These are phyloP conservation scores for Mycena leptocephala DNA, from an alignment of 768 basidiomycete genomes.

Conservation along the genomic window DNA sequence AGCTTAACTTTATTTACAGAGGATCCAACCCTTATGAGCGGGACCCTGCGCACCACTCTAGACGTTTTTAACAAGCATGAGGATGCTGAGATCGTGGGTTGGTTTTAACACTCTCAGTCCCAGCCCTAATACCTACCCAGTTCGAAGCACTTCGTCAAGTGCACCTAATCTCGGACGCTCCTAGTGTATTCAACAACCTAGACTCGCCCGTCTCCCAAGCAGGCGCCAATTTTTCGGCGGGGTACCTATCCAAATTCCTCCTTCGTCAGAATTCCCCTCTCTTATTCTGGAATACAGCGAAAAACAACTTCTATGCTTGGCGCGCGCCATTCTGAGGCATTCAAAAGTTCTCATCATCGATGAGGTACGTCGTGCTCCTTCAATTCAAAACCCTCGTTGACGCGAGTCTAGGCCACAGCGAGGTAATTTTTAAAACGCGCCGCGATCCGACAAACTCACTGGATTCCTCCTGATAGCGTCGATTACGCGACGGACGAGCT, in stretches of 20 bases:
- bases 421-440: constrained; percentile 53
- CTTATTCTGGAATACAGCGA: constrained; percentile 56
- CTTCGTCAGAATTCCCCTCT: background rate
- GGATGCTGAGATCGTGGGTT: constrained; percentile 83
- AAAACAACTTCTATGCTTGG: constrained; percentile 90
- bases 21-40: constrained; percentile 92
- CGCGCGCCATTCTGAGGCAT: constrained; percentile 85
- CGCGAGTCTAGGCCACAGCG: constrained; percentile 71
- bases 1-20: constrained; percentile 59
- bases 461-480: background rate
- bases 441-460: background rate
- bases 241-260: constrained; percentile 57
- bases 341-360: constrained; percentile 89
- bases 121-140: constrained; percentile 49
- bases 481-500: constrained; percentile 78
- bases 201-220: constrained; percentile 86
- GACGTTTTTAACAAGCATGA: constrained; percentile 92
- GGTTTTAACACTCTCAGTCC: background rate
- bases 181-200: constrained; percentile 83
- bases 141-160: constrained; percentile 88
- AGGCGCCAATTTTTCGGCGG: constrained; percentile 91
- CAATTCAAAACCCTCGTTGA: background rate
- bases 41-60: constrained; percentile 83
- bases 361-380: constrained; percentile 64
- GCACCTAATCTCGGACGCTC: constrained; percentile 78